These are phyloP conservation scores for Claviceps sp. DNA, from an alignment of 2,329 filamentous ascomycete species.

Conservation along the genomic window DNA sequence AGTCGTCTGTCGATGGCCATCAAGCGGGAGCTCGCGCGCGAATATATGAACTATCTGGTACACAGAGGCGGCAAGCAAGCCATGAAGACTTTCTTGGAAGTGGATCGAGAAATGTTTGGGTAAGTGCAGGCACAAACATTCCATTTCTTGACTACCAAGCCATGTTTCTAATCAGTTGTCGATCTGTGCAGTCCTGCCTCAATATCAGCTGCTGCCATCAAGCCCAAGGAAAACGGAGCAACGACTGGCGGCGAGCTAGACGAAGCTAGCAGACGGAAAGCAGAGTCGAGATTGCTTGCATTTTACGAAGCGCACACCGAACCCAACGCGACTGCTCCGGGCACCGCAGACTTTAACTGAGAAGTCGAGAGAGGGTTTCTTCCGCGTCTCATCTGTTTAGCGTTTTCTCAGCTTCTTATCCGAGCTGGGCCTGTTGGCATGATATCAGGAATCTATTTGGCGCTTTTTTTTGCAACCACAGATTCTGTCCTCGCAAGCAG, in stretches of 20 bases:
- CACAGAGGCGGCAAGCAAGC: conserved; percentile 69
- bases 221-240: conserved; percentile 32
- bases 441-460: no score
- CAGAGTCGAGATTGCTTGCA: conserved; percentile 35
- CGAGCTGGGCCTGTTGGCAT: no score
- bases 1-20: conserved; percentile 53
- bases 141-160: not conserved
- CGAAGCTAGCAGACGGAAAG: conserved; percentile 34
- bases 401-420: no score
- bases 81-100: conserved; percentile 70
- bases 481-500: no score
- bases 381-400: no score
- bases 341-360: conserved; percentile 39
- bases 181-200: conserved; percentile 10
- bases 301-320: conserved; percentile 41
- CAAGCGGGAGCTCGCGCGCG: conserved; percentile 62
- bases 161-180: not conserved
- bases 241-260: conserved; percentile 30
- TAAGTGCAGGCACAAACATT: conserved; percentile 24
- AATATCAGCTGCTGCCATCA: conserved; percentile 9
- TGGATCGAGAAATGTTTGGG: conserved; percentile 85
- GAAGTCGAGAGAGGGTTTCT: not conserved
- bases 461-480: no score
- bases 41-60: conserved; percentile 74
- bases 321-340: conserved; percentile 31